Evolutionary conservation across 208 protist genomes (phyloP).

Genomic region (Crithidia mellificae): DNA sequence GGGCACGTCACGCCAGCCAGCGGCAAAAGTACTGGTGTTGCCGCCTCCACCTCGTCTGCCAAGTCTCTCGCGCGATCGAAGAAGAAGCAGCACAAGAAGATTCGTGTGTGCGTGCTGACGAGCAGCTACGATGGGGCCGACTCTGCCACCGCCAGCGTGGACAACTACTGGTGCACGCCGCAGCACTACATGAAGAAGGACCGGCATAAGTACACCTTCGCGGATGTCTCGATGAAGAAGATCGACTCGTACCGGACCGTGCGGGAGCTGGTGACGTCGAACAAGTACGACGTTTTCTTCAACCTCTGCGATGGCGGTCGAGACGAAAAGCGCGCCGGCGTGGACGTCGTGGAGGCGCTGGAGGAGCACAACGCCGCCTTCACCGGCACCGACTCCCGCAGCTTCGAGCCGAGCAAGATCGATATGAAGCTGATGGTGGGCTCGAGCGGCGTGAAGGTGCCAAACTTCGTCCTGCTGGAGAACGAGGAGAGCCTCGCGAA

Average conservation of each 20-base stretch:
- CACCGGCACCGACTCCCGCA: slow-evolving; percentile 82
- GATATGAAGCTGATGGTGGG: slow-evolving; percentile 90
- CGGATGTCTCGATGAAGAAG: slow-evolving; percentile 73
- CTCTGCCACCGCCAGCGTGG: slow-evolving; percentile 70
- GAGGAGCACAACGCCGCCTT: slow-evolving; percentile 89
- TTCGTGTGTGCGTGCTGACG: slow-evolving; percentile 79
- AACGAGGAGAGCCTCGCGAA: slow-evolving; percentile 69
- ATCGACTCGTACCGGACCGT: slow-evolving; percentile 70
- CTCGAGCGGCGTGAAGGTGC: slow-evolving; percentile 72
- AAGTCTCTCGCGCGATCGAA: slow-evolving; percentile 10
- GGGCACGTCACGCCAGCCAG: not conserved
- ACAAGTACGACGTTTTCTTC: slow-evolving; percentile 89
- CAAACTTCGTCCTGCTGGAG: slow-evolving; percentile 82
- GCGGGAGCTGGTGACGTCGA: slow-evolving; percentile 75
- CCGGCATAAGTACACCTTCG: slow-evolving; percentile 69
- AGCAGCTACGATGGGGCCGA: slow-evolving; percentile 84
- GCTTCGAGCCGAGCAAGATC: slow-evolving; percentile 89
- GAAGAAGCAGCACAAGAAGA: slow-evolving; percentile 38
- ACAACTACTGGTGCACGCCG: slow-evolving; percentile 84
- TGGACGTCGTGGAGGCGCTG: slow-evolving; percentile 82
- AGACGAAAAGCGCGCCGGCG: slow-evolving; percentile 82
- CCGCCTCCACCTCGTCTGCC: not conserved
- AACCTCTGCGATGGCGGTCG: slow-evolving; percentile 88
- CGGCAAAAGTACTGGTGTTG: not conserved
- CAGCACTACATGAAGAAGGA: slow-evolving; percentile 80